These are phyloP conservation scores for Fusarium torreyae DNA, from an alignment of 2,329 filamentous ascomycete genomes.

Conservation along the genomic window DNA sequence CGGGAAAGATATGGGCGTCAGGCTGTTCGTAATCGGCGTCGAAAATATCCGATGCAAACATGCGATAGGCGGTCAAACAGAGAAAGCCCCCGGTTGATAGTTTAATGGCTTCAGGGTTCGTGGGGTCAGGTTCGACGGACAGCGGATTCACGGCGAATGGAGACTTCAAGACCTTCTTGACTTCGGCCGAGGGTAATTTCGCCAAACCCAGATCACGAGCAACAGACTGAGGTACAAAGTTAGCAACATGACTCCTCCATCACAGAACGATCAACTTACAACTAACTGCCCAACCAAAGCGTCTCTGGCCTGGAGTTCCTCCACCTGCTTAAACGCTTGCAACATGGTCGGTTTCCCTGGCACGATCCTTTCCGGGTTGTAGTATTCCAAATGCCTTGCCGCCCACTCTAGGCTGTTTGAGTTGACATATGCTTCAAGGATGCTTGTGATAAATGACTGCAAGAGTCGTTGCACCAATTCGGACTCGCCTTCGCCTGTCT, in stretches of 20 bases:
- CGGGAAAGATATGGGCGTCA: conserved; percentile 71
- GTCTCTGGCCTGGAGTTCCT: conserved; percentile 72
- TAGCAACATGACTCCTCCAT: conserved; percentile 14
- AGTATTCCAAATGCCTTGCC: conserved; percentile 76
- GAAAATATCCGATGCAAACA: conserved; percentile 75
- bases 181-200: conserved; percentile 61
- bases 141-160: conserved; percentile 63
- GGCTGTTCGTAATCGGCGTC: conserved; percentile 68
- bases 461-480: conserved; percentile 75
- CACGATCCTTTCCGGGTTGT: conserved; percentile 75
- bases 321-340: conserved; percentile 75
- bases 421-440: conserved; percentile 81
- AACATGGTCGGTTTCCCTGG: conserved; percentile 73
- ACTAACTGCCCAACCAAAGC: conserved; percentile 80
- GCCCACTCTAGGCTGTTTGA: conserved; percentile 73
- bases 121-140: conserved; percentile 61
- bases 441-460: conserved; percentile 83
- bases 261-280: conserved; percentile 59
- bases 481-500: conserved; percentile 67
- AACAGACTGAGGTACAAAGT: conserved; percentile 65
- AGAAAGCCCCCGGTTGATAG: conserved; percentile 72
- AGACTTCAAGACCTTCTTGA: conserved; percentile 62
- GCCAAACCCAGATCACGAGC: conserved; percentile 73
- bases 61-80: conserved; percentile 73
- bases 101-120: conserved; percentile 66